These are phyloP conservation scores for Geranium rotundifolium DNA, from an alignment of 345 rosid species.

Conservation along the genomic window DNA sequence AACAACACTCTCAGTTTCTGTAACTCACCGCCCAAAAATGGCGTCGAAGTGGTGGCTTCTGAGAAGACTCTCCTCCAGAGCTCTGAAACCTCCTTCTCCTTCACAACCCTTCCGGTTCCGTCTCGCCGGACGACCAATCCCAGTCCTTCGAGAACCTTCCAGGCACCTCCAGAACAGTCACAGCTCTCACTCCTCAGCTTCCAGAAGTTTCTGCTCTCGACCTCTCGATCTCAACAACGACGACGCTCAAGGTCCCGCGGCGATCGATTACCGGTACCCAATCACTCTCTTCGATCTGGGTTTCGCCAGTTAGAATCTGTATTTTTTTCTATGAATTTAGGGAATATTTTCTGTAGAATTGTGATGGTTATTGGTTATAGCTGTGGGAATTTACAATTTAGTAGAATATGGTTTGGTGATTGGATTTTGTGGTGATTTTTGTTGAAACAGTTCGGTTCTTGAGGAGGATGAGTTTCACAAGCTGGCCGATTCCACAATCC, in stretches of 20 bases:
- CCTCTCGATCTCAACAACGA: constrained; percentile 11
- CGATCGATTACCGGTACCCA: constrained; percentile 43
- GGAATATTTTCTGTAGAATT: neutral
- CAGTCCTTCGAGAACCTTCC: neutral
- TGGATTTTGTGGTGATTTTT: constrained; percentile 13
- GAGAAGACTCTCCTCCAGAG: neutral
- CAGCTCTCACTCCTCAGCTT: neutral
- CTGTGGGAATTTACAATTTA: neutral
- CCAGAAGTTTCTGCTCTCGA: constrained; percentile 44
- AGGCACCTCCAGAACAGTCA: neutral
- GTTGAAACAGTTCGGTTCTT: constrained; percentile 52
- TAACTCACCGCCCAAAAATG: neutral
- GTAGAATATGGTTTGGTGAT: neutral
- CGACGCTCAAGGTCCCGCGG: constrained; percentile 32
- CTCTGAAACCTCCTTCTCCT: neutral
- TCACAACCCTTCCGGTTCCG: neutral
- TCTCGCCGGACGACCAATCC: neutral
- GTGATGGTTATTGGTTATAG: neutral
- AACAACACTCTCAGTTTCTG: neutral
- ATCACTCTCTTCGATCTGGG: neutral
- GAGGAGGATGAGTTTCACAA: constrained; percentile 82
- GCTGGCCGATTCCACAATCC: constrained; percentile 62
- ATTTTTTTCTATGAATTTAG: neutral
- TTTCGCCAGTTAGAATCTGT: neutral
- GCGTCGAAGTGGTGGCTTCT: neutral